phyloP scores from a whole-genome alignment of 225 moss, liverwort and hornwort genomes.

The Sphagnum contortum region DNA sequence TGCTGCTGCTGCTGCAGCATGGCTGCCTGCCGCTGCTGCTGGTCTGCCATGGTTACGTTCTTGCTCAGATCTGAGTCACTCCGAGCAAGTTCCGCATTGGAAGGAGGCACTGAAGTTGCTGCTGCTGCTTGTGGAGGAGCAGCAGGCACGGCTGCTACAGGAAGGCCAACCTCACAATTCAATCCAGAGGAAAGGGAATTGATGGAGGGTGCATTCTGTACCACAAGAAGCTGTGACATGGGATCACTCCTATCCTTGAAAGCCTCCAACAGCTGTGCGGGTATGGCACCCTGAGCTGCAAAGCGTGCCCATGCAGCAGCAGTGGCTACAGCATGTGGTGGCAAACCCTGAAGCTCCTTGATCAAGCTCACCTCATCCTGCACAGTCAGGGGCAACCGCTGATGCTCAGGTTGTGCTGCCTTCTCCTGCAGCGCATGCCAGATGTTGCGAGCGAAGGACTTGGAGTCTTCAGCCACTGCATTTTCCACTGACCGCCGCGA shows the following conservation, averaged over 20 bases:
- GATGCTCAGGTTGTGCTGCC: conserved; percentile 43
- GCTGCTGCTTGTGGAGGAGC: conserved; percentile 8
- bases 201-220: conserved; percentile 32
- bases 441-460: conserved; percentile 50
- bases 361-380: conserved; percentile 58
- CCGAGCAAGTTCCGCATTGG: conserved; percentile 3
- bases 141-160: conserved; percentile 12
- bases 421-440: conserved; percentile 66
- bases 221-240: conserved; percentile 4
- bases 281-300: conserved; percentile 48
- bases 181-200: conserved; percentile 17
- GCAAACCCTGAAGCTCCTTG: conserved; percentile 52
- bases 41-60: conserved; percentile 18
- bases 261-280: conserved; percentile 52
- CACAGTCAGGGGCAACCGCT: conserved; percentile 34
- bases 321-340: conserved; percentile 47
- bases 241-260: conserved; percentile 50
- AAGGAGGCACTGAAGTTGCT: background rate
- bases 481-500: conserved; percentile 33
- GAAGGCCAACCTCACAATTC: conserved; percentile 8
- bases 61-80: conserved; percentile 45
- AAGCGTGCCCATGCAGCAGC: conserved; percentile 54
- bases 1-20: conserved; percentile 11
- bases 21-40: conserved; percentile 29
- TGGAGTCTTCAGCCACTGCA: conserved; percentile 52